Base-by-base conservation (phyloP, 192 early-diverging fungal genomes). In the Geranomyces michiganensis region DNA sequence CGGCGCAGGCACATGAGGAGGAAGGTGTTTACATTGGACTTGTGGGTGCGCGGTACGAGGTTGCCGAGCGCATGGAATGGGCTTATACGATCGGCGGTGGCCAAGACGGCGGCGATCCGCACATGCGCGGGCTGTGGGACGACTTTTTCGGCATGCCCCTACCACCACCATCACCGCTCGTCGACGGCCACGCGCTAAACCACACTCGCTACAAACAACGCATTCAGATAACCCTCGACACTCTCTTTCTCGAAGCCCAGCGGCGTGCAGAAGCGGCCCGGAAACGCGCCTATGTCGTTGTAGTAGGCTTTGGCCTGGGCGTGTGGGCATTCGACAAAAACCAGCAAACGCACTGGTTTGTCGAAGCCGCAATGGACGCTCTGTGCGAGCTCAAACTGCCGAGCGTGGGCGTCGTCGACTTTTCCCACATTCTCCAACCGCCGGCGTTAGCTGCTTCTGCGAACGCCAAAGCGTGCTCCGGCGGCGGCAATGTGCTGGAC, bases 271-370 rank as follows among this genome's bases (percentile, higher is more conserved):
- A 67, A 29, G 36, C 15, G 14, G 29, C 22, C 8, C 31, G 61
- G 19, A 69, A 44, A 32, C 27, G 26, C 12, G 80, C 68, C 2
- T 66, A 48, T 51, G 70, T 76, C 33, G 49, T 73, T 45, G 73
- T 81, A 1, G 75, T 77, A 19, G 80, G 80, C 7, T 51, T 81
- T 17, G 80, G 80, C 9, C 48, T 81, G 15, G 80, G 80, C 0
- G 80, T 81, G 12, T 81, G 80, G 80, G 30, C 61, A 30, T 29
- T 68, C 21, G n/a, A 15, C 26, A 36, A 17, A n/a, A 26, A 53
- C 51, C 24, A 19, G 14, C 78, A 77, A 46, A 31, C 59, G 8
- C n/a, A 31, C 13, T 53, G 45, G 24, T 80, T 81, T 55, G 47
- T 80, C 5, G 65, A 77, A 43, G 78, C 67, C 36, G 49, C 78